Conservation (phyloP, 768 basidiomycete species). For the Calocybe gangraenosa region DNA sequence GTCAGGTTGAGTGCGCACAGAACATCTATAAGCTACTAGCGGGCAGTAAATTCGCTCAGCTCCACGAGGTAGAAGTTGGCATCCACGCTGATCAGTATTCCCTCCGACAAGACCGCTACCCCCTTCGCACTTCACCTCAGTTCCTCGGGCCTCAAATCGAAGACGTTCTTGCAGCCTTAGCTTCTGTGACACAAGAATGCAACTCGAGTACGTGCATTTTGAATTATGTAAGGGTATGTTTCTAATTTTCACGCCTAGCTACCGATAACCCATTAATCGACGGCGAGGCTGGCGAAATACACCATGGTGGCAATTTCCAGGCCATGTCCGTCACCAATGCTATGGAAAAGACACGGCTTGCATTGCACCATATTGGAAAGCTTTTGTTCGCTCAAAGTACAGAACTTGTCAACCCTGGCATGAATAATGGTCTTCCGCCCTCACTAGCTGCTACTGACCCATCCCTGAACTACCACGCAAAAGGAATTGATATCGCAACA, state of each 20-base stretch:
- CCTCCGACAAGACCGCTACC: constrained; percentile 72
- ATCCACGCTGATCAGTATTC: constrained; percentile 64
- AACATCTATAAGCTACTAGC: constrained; percentile 59
- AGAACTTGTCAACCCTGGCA: constrained; percentile 73
- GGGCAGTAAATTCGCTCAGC: constrained; percentile 55
- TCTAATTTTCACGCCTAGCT: constrained; percentile 34
- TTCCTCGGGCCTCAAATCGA: constrained; percentile 80
- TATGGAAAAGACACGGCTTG: constrained; percentile 84
- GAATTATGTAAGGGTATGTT: background rate
- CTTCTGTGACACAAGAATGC: constrained; percentile 63
- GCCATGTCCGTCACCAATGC: constrained; percentile 74
- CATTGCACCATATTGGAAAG: constrained; percentile 67
- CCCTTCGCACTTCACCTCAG: constrained; percentile 68
- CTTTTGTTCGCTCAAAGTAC: constrained; percentile 67
- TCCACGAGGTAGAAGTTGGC: constrained; percentile 59
- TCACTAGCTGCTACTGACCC: constrained; percentile 72
- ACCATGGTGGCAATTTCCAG: constrained; percentile 88
- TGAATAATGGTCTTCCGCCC: constrained; percentile 78
- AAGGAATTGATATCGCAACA: constrained; percentile 78
- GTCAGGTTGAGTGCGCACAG: constrained; percentile 70
- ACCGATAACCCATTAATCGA: constrained; percentile 84
- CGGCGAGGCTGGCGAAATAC: constrained; percentile 56
- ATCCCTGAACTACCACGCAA: constrained; percentile 72
- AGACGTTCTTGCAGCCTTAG: constrained; percentile 60
- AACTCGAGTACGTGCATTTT: constrained; percentile 62